Evolutionary conservation across 345 rosid genomes (phyloP).

Genomic region (Brassica cretica): DNA sequence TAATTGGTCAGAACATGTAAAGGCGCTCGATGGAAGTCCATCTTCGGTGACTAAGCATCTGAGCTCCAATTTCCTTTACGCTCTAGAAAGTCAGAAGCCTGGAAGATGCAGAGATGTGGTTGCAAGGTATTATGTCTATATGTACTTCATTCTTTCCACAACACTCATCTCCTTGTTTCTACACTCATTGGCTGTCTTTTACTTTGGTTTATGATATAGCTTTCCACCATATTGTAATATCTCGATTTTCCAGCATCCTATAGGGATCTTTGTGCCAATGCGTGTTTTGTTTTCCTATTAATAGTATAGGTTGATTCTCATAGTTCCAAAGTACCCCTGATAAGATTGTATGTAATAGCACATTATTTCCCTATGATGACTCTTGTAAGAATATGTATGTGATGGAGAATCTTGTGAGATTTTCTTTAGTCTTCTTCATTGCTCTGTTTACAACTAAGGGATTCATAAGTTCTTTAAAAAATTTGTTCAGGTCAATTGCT

Average conservation of each 20-base stretch:
- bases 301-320: background rate
- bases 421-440: background rate
- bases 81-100: constrained; percentile 70
- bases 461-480: constrained; percentile 8
- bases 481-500: constrained; percentile 43
- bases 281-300: background rate
- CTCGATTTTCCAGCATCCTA: constrained; percentile 2
- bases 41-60: constrained; percentile 46
- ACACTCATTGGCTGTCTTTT: background rate
- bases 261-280: background rate
- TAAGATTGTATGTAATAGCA: background rate
- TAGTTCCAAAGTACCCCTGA: background rate
- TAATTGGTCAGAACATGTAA: constrained; percentile 75
- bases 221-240: background rate
- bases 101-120: constrained; percentile 43
- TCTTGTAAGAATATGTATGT: background rate
- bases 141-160: background rate
- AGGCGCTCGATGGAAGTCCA: constrained; percentile 40
- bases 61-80: constrained; percentile 65
- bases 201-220: background rate
- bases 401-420: constrained; percentile 9
- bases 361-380: background rate
- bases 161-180: background rate
- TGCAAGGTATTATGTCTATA: constrained; percentile 44
- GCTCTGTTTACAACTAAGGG: constrained; percentile 6